Evolutionary conservation across 2,329 filamentous ascomycete genomes (phyloP).

Genomic region (Calonectria montana): DNA sequence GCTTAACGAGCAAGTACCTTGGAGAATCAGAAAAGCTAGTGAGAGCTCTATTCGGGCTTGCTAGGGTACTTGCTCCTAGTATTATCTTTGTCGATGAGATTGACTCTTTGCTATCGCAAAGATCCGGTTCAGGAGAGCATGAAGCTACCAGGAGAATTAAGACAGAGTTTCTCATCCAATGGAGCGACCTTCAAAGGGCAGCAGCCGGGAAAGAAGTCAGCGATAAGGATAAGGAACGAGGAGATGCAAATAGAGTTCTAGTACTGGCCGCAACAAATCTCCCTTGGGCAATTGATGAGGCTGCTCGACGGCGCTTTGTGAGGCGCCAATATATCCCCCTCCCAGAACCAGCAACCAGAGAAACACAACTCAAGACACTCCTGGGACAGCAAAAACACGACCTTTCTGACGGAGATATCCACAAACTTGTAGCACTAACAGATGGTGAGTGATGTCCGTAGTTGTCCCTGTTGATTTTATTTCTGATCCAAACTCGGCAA

Average conservation of each 20-base stretch:
- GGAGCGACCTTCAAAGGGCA: constrained; percentile 92
- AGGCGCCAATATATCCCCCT: constrained; percentile 95
- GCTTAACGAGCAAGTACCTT: constrained; percentile 93
- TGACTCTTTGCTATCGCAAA: constrained; percentile 88
- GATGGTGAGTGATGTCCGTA: constrained; percentile 70
- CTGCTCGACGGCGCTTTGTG: constrained; percentile 89
- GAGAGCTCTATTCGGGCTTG: constrained; percentile 88
- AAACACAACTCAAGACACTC: constrained; percentile 81
- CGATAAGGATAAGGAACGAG: constrained; percentile 74
- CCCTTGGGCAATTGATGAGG: constrained; percentile 98
- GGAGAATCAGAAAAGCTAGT: constrained; percentile 98
- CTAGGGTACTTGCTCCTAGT: constrained; percentile 87
- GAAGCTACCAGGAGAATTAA: constrained; percentile 95
- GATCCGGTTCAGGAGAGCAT: constrained; percentile 86
- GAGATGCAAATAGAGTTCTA: constrained; percentile 88
- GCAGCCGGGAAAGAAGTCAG: constrained; percentile 84
- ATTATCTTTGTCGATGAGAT: constrained; percentile 99
- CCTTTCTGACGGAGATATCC: constrained; percentile 77
- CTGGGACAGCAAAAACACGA: constrained; percentile 89
- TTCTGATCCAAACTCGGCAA: not conserved
- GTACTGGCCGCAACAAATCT: constrained; percentile 96
- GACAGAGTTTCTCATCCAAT: constrained; percentile 97
- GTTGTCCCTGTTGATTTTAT: not conserved
- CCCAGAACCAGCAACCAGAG: constrained; percentile 85
- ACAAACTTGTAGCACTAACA: constrained; percentile 80